phyloP scores from a whole-genome alignment of 2,329 filamentous ascomycete genomes.

The Tolypocladium guangdongense region DNA sequence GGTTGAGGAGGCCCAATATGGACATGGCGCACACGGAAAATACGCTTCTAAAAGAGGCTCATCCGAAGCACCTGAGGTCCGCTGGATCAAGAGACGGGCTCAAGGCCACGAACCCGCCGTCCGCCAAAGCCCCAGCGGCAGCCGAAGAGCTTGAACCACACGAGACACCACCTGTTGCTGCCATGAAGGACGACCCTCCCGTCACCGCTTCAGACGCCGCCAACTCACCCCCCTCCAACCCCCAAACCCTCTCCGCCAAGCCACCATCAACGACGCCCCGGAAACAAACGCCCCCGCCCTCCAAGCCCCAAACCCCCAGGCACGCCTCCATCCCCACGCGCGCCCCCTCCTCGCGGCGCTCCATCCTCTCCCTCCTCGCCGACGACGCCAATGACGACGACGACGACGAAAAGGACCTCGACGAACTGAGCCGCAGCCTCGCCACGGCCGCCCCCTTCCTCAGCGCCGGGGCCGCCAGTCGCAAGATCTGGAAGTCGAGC shows the following conservation, averaged over 20 bases:
- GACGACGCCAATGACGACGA: constrained; percentile 19
- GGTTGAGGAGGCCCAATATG: neutral
- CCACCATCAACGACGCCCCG: constrained; percentile 1
- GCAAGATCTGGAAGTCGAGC: constrained; percentile 17
- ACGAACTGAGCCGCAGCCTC: constrained; percentile 15
- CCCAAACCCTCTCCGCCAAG: constrained; percentile 8
- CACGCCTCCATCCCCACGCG: constrained; percentile 12
- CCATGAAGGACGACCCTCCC: neutral
- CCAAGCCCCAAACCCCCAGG: constrained; percentile 16
- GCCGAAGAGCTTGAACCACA: neutral
- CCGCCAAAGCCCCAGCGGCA: neutral
- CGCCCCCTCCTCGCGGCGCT: constrained; percentile 19
- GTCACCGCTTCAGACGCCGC: neutral
- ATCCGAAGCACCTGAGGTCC: neutral
- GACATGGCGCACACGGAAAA: neutral
- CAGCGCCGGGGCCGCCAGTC: constrained; percentile 8
- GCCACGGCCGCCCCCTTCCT: constrained; percentile 4
- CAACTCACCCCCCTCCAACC: neutral
- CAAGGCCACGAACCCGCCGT: neutral
- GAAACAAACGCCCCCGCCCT: neutral
- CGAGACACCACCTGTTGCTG: neutral
- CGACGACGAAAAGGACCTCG: constrained; percentile 13
- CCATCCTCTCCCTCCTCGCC: constrained; percentile 32
- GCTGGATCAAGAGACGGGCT: neutral
- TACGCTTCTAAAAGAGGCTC: neutral